A percentile compares a stretch with the other conserved stretches of the same genome.
Evolutionary conservation across 2,329 filamentous ascomycete species (phyloP).

Genomic region (Xylaria sp.): DNA sequence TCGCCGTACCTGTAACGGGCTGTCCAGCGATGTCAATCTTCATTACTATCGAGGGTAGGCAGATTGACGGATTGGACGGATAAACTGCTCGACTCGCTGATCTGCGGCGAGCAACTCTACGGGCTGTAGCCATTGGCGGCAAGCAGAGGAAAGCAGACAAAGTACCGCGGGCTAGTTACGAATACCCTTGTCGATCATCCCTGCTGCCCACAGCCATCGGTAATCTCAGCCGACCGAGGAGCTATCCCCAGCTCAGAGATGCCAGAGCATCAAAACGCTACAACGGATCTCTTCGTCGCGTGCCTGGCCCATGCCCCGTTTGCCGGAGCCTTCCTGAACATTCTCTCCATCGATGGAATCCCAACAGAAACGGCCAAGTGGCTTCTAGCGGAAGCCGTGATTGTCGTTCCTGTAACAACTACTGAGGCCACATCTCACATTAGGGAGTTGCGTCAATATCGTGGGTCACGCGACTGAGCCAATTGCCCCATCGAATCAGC

Average conservation of each 20-base stretch:
- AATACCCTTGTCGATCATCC: neutral
- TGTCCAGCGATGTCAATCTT: too few species aligned
- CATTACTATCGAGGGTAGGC: neutral
- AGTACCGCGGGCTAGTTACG: neutral
- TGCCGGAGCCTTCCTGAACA: constrained; percentile 18
- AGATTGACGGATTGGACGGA: neutral
- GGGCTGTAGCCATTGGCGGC: neutral
- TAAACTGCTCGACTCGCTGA: neutral
- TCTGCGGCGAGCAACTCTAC: too few species aligned
- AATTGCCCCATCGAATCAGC: constrained; percentile 28
- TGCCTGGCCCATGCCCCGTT: constrained; percentile 1
- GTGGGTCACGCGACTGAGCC: constrained; percentile 25
- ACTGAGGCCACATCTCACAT: constrained; percentile 14
- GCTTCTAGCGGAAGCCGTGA: constrained; percentile 1
- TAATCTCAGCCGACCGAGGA: neutral
- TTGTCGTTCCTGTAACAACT: constrained; percentile 9
- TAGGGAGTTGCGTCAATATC: constrained; percentile 21
- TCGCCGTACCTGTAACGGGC: neutral
- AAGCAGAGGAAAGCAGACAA: neutral
- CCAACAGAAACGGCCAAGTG: neutral
- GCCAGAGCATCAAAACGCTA: neutral
- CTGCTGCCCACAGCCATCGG: neutral
- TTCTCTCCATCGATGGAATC: constrained; percentile 20
- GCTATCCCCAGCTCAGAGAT: neutral
- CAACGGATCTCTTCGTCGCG: neutral